These are phyloP conservation scores for Syncephalis fuscata DNA, from an alignment of 371 early-diverging fungal genomes.

Conservation along the genomic window DNA sequence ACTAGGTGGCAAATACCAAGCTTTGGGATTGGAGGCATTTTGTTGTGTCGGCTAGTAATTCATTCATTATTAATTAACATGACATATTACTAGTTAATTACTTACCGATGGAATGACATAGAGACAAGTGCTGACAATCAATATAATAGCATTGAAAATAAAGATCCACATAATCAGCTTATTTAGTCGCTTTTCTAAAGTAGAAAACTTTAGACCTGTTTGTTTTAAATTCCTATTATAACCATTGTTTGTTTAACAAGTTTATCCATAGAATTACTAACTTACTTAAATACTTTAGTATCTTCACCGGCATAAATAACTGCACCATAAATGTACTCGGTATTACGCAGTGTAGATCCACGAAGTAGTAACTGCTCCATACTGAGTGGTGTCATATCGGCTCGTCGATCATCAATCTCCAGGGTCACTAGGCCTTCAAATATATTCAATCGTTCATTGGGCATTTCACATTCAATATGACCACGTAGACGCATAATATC, in stretches of 20 bases:
- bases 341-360: constrained; percentile 84
- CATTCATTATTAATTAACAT: background rate
- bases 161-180: constrained; percentile 38
- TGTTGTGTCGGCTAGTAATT: background rate
- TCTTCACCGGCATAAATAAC: constrained; percentile 82
- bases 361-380: constrained; percentile 76
- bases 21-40: constrained; percentile 5
- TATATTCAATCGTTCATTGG: constrained; percentile 28
- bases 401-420: constrained; percentile 1
- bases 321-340: constrained; percentile 67
- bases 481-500: constrained; percentile 9
- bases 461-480: constrained; percentile 28
- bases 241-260: constrained; percentile 14
- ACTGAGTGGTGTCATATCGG: constrained; percentile 29
- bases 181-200: constrained; percentile 35
- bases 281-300: constrained; percentile 74
- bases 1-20: constrained; percentile 13
- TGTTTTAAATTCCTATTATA: constrained; percentile 31
- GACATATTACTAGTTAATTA: constrained; percentile 4
- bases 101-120: constrained; percentile 10
- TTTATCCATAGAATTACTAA: constrained; percentile 33
- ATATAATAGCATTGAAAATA: constrained; percentile 13
- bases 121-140: constrained; percentile 13
- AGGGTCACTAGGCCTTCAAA: constrained; percentile 18
- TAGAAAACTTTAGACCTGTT: constrained; percentile 38